Conservation (phyloP, 805 yeast genomes). For the Naumovozyma castellii region DNA sequence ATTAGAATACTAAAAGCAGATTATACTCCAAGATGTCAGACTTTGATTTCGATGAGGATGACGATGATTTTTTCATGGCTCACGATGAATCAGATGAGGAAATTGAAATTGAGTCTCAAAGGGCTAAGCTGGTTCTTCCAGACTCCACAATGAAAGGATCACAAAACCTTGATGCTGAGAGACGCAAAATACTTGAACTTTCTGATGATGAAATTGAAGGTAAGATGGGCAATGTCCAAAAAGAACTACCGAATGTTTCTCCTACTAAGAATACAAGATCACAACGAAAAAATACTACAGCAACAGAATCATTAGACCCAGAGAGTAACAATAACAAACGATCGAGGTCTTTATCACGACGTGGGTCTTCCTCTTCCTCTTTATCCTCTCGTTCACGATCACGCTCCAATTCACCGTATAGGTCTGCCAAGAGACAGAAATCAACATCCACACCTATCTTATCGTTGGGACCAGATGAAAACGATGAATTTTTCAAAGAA, state of each 20-base stretch:
- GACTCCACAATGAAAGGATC: no score
- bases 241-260: background rate
- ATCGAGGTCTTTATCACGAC: background rate
- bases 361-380: background rate
- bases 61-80: slow-evolving; percentile 9
- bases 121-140: background rate
- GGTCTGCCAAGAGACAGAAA: background rate
- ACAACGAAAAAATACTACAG: background rate
- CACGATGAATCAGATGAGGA: slow-evolving; percentile 5
- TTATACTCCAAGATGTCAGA: no score
- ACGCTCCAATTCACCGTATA: slow-evolving; percentile 1
- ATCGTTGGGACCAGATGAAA: slow-evolving; percentile 13
- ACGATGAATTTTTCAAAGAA: slow-evolving; percentile 20
- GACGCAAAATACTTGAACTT: background rate
- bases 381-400: background rate
- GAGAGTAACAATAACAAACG: background rate
- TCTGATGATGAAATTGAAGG: no score
- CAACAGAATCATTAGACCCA: background rate
- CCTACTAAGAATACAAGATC: background rate
- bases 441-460: background rate
- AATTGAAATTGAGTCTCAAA: background rate
- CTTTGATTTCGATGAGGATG: background rate
- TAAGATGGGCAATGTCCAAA: background rate
- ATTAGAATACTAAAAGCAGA: no score
- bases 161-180: no score